phyloP scores from a whole-genome alignment of 805 yeast species.

The Clavispora santaluciae region DNA sequence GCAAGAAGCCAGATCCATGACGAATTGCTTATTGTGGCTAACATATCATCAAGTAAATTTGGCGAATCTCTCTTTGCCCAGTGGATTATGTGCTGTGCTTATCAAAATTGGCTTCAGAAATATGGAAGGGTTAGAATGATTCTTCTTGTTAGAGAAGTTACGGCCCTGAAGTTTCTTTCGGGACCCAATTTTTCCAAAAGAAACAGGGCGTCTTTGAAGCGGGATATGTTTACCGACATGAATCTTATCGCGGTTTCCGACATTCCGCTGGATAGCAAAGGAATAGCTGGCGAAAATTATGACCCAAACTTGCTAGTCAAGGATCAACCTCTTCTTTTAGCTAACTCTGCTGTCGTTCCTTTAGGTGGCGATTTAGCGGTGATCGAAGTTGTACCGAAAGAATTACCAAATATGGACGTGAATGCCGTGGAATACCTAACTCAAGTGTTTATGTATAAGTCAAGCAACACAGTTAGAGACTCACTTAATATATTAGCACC shows the following conservation, averaged over 20 bases:
- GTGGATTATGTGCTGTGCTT: conserved; percentile 63
- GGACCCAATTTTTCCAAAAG: conserved; percentile 48
- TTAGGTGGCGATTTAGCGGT: conserved; percentile 42
- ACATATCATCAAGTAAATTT: conserved; percentile 44
- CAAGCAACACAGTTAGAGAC: conserved; percentile 42
- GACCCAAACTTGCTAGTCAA: conserved; percentile 33
- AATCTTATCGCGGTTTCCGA: conserved; percentile 48
- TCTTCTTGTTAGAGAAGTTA: conserved; percentile 56
- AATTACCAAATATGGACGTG: conserved; percentile 26
- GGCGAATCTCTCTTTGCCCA: conserved; percentile 73
- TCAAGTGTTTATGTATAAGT: conserved; percentile 18
- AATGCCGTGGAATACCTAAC: conserved; percentile 66
- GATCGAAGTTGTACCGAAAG: conserved; percentile 49
- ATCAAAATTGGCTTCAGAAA: conserved; percentile 68
- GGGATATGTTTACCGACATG: conserved; percentile 60
- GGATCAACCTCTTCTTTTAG: conserved; percentile 34
- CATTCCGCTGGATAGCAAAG: conserved; percentile 6
- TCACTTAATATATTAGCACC: conserved; percentile 64
- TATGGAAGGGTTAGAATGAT: conserved; percentile 73
- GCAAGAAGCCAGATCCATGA: conserved; percentile 43
- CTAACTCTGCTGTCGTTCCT: conserved; percentile 25
- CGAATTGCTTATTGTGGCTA: conserved; percentile 54
- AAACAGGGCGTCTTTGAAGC: conserved; percentile 57
- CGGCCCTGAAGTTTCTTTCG: conserved; percentile 57
- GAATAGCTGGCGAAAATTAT: conserved; percentile 23